Base-by-base conservation (phyloP, 306 rosid genomes). In the Coriaria nepalensis region DNA sequence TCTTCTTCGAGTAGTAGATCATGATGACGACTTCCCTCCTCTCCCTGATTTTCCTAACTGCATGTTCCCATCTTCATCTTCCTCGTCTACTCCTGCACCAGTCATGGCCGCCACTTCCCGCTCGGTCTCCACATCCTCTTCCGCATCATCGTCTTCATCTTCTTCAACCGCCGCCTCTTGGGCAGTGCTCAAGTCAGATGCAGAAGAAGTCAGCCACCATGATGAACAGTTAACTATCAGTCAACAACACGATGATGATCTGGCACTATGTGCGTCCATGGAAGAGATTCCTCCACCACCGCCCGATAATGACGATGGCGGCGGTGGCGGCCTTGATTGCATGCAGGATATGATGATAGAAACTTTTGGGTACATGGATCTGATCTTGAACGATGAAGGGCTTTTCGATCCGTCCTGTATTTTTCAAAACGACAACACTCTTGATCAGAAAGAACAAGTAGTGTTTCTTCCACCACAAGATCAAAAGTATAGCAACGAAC, bases 21-120 rank as follows among this genome's bases (percentile, higher is more conserved):
- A 62, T 32, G 59, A 59, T 7, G 59, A 57, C 0, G 94, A 81
- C 34, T 90, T 90, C 57, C 98, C 94, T 41, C 49, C 94, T 35
- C 68, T 85, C 5, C 87, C 92, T 11, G 87, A 77, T 63, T 90
- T 85, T 36, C 72, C 98, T 35, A 20, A 20, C 29, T 85, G 98
- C 95, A 77, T 90, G 98, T 90, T 95, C 0, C 85, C 98, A 0
- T 80, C 98, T 4, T 84, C 95, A 0, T 57, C 62, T 0, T 57
- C 62, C 0, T 46, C 63, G 1, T 77, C 92, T 0, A 69, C 77
- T 7, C 79, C 72, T 0, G 66, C 57, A 0, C 77, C 86, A 8
- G 57, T 73, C 2, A 81, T 73, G 56, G 50, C 76, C 13, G 37
- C 56, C 6, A 52, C 81, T 5, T 50, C 77, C 0, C 29, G 29